Base-by-base conservation (phyloP, 1,139 yeast genomes). In the Lodderomyces metapsilosis region DNA sequence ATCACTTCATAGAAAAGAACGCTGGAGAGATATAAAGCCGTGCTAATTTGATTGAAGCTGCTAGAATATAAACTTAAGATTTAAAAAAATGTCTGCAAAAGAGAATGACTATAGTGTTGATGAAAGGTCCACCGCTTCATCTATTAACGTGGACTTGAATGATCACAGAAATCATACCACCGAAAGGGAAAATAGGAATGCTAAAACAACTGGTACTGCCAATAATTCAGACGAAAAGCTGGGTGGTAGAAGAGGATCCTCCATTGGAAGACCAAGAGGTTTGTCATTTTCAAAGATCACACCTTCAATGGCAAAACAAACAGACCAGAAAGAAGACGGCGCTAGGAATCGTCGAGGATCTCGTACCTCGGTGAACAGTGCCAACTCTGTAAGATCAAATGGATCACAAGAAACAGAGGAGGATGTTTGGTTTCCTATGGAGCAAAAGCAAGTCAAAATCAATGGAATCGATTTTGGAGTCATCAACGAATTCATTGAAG, bases 351-450 rank as follows among this genome's bases (percentile, higher is more conserved):
- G 74, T 46, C 53, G 76, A 48, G 59, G 71, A 25, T 55, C 70
- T 4, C 54, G 65, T 36, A 58, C 70, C 1, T 65, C 72, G 4
- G 62, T 71, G 23, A 88, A 81, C 52, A 76, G 81, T 48, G 30
- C 8, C 16, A 84, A 78, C 52, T 84, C 91, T 2, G 86, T 80
- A 52, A 86, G 82, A 1, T 81, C 87, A 9, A 71, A 88, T 49
- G 76, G 81, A 17, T 81, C 88, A 1, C 88, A 84, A 54, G 95
- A 85, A 58, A 88, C 96, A 0, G 98, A 91, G 58, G 97, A 91
- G 58, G 98, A 92, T 74, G 98, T 92, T 36, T 92, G 98, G 70
- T 89, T 91, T 66, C 98, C 98, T 1, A 85, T 88, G 88, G 71
- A 81, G 40, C 81, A 88, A 17, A 88, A 83, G 52, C 84, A 81